Evolutionary conservation across 129 eudicot species (phyloP), one percentile per base, ranked within the genome.

Genomic region (Mikania micrantha): DNA sequence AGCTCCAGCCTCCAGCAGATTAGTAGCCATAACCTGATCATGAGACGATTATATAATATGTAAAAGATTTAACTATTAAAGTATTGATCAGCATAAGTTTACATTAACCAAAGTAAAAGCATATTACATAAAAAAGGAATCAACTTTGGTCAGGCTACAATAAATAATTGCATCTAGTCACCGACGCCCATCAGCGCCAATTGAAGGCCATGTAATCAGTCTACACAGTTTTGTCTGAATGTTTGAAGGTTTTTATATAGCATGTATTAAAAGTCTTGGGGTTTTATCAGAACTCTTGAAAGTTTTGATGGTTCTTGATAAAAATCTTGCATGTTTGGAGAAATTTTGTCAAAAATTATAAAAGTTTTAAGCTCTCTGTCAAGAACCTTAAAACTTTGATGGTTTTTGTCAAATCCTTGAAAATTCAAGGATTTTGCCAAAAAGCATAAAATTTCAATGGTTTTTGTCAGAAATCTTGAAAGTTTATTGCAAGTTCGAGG

Each of bases 11-110:
- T n/a, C n/a, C n/a, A 17, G 49, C 76, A 71, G 24, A 79, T 78
- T 16, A 82, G 70, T 82, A 82, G 49, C 86, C 86, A 50, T 82
- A 82, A 57, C 86, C 81, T 80, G 65, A 29, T 19, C 34, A 64
- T 9, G 21, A 41, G 42, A 50, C n/a, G 0, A 29, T n/a, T 9
- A 27, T 13, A 21, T n/a, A 0, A 36, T 21, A 48, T 60, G n/a
- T n/a, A n/a, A n/a, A 48, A 32, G 3, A 39, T 25, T 53, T 54
- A 34, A n/a, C n/a, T 44, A 27, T 9, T 0, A n/a, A n/a, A n/a
- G n/a, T n/a, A 44, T 45, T 1, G 9, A 39, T n/a, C 44, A 47
- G 47, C 10, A 45, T 2, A 11, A 38, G 16, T 15, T 9, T 25
- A 5, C 65, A 8, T 24, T 38, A 69, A 53, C 19, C 16, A 24